These are phyloP conservation scores for Lantana camara DNA, from an alignment of 257 asterid genomes.

Conservation along the genomic window DNA sequence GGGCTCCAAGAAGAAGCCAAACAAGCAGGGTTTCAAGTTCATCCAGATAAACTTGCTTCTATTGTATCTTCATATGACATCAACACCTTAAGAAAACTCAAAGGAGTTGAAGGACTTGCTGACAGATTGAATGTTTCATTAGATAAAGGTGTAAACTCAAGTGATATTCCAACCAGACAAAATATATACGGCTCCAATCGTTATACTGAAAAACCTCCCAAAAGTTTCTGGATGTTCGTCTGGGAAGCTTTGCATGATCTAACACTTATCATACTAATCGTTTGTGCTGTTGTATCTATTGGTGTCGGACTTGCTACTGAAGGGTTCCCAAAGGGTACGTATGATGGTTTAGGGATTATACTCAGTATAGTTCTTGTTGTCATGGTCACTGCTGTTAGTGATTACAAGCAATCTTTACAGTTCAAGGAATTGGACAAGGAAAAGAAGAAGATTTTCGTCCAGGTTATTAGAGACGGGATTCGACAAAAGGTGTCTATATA, in stretches of 20 bases:
- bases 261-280: conserved; percentile 87
- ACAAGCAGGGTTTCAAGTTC: conserved; percentile 65
- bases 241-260: conserved; percentile 97
- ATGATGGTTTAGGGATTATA: conserved; percentile 91
- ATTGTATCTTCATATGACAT: conserved; percentile 80
- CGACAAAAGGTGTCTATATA: conserved; percentile 83
- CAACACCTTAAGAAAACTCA: conserved; percentile 62
- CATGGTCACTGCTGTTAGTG: conserved; percentile 88
- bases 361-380: conserved; percentile 86
- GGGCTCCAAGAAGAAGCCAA: conserved; percentile 79
- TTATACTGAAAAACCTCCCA: conserved; percentile 84
- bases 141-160: conserved; percentile 66
- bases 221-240: conserved; percentile 86
- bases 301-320: conserved; percentile 98
- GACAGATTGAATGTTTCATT: conserved; percentile 62
- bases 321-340: conserved; percentile 95
- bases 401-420: conserved; percentile 95
- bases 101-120: conserved; percentile 84
- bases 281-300: conserved; percentile 87
- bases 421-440: conserved; percentile 94
- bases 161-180: conserved; percentile 66
- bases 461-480: conserved; percentile 77
- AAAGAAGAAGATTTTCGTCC: conserved; percentile 87
- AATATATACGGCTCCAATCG: conserved; percentile 67
- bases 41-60: conserved; percentile 89